Evolutionary conservation across 768 basidiomycete genomes (phyloP), one percentile per base, ranked within the genome.

Genomic region (Kwoniella botswanensis): DNA sequence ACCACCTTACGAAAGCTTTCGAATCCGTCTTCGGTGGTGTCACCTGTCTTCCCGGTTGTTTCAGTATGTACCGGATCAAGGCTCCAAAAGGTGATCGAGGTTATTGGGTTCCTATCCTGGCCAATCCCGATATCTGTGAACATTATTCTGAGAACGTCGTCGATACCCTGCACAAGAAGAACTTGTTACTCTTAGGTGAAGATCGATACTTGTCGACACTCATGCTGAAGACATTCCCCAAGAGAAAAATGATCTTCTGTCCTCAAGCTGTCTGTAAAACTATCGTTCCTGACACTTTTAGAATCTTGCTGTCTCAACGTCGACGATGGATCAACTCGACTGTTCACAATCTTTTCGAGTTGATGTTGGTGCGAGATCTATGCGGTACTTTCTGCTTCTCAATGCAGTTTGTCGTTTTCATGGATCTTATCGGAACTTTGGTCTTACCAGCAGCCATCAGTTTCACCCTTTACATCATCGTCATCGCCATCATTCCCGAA

Each of bases 341-440:
- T 0, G 90, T 98, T 50, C 97, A 99, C 86, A 99, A 99, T 79
- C 86, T 98, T 54, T 91, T 92, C n/a, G 96, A 98, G 82, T 87
- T 99, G 68, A 85, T 98, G 42, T 88, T 98, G 61, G 96, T 99
- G 26, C 90, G 95, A 24, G 97, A 99, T 84, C 89, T 98, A n/a
- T 99, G 96, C 76, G 97, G 97, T 58, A 98, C 95, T 2, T 99
- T 98, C 90, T 99, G 97, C 86, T 98, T 99, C 89, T 95, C 93
- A 12, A 98, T 98, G 96, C 95, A 97, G 86, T 98, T 98, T 81
- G 94, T 98, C 75, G 93, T 96, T 44, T 94, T 92, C 82, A 99
- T 99, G 95, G 97, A 99, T 82, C 87, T 99, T 73, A 90, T 92
- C 71, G 96, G 96, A 81, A 98, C 97, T 2, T 88, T 99, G 72